Evolutionary conservation across 2,329 filamentous ascomycete species (phyloP).

Genomic region (Dryadomyces quercus-mongolicae): DNA sequence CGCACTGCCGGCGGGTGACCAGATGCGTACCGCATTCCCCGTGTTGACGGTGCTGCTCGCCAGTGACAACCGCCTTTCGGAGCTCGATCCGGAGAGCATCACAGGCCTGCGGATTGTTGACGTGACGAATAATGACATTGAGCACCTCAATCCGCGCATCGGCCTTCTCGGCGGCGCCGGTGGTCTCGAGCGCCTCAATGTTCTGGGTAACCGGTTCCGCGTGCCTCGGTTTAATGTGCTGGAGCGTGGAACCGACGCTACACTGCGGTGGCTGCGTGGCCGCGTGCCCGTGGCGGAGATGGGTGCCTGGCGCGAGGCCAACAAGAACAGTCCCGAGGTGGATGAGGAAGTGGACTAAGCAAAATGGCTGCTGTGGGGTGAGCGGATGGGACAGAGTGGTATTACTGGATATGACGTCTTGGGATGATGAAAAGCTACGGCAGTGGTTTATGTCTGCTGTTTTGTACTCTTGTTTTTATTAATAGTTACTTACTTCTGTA

Average conservation of each 20-base stretch:
- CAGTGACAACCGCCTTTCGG: constrained; percentile 66
- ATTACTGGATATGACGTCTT: background rate
- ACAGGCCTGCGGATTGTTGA: constrained; percentile 66
- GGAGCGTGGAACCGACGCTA: constrained; percentile 76
- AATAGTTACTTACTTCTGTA: background rate
- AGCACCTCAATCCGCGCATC: constrained; percentile 66
- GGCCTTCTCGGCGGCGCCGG: constrained; percentile 59
- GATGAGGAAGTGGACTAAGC: constrained; percentile 8
- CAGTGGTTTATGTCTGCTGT: background rate
- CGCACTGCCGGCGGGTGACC: constrained; percentile 41
- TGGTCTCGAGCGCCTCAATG: constrained; percentile 55
- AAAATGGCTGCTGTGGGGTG: background rate
- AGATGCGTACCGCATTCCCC: constrained; percentile 55
- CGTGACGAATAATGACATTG: constrained; percentile 75
- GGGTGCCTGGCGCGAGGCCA: constrained; percentile 38
- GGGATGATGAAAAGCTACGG: background rate
- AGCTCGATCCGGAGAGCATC: constrained; percentile 61
- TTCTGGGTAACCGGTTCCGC: constrained; percentile 75
- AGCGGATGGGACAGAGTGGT: too few species aligned
- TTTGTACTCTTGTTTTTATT: background rate
- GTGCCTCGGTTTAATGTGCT: constrained; percentile 77
- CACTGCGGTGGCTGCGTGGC: constrained; percentile 68
- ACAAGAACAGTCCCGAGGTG: background rate
- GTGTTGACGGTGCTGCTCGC: constrained; percentile 58
- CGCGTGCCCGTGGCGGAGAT: constrained; percentile 54